Base-by-base conservation (phyloP, 163 green algal species). In the Volvox carteri region DNA sequence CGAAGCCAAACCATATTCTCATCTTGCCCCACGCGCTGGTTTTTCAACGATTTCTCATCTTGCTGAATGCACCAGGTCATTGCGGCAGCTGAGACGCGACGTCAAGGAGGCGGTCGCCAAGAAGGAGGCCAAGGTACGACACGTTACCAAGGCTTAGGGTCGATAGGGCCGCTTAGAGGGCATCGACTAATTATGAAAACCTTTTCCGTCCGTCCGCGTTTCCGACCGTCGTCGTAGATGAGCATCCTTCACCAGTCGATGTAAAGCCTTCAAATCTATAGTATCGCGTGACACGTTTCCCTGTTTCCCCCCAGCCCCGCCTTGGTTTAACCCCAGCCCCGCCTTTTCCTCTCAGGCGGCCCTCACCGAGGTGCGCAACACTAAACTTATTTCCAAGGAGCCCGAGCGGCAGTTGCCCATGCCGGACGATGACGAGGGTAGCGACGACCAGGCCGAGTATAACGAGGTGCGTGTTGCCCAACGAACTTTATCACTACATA, bases 371-470 rank as follows among this genome's bases (percentile, higher is more conserved):
- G 35, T 37, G 35, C 83, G 83, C 68, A 48, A 44, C 25, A 28
- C 52, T 52, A 88, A 88, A 67, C 83, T 88, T 37, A 88, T 67
- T 33, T 67, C 83, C 67, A 88, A 88, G 68, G 83, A 81, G 33
- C 44, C 33, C 30, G 83, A 88, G 68, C 46, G 68, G 33, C 11
- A 60, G 35, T 70, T 88, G 68, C 65, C 83, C 48, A 60, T 88
- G 68, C 50, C 50, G 23, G 50, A 60, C 30, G 83, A 88, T 54
- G 50, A 84, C 0, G 84, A 84, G n/a, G 41, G 30, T 6, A 84
- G 72, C 70, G 72, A 89, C 18, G n/a, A 84, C 16, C 67, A 89
- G 54, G 84, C 70, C 28, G 84, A 89, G 72, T 89, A 89, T 41
- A 37, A 84, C 39, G 72, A 68, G 84, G 84, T 89, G 25, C 25